A percentile compares a stretch with the other conserved stretches of the same genome.
These are phyloP conservation scores for Chenopodium formosanum DNA, from an alignment of 148 eudicot species.

Conservation along the genomic window DNA sequence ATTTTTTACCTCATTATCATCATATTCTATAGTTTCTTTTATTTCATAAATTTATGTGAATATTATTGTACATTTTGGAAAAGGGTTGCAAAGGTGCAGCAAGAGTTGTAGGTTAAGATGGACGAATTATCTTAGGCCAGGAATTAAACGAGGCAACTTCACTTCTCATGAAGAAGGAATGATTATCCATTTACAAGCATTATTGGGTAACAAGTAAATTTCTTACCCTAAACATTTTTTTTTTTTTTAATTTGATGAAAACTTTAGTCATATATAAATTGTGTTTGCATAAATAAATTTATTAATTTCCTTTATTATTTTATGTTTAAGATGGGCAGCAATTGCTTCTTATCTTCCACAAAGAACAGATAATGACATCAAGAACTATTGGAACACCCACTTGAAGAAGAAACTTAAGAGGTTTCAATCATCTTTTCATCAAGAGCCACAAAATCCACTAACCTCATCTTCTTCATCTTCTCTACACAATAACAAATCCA, in stretches of 20 bases:
- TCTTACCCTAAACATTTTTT: not conserved
- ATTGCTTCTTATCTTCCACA: conserved; percentile 93
- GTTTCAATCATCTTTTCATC: conserved; percentile 43
- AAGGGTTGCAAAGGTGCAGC: conserved; percentile 71
- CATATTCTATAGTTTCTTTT: not conserved
- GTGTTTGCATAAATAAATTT: too few relatives aligned
- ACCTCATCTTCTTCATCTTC: conserved; percentile 1
- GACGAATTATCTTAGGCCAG: conserved; percentile 74
- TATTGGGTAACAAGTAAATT: conserved; percentile 68
- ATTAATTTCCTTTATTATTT: not conserved
- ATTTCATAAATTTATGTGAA: too few relatives aligned
- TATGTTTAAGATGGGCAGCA: conserved; percentile 77
- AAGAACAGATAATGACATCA: conserved; percentile 90
- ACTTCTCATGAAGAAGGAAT: conserved; percentile 77
- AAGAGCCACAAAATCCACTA: conserved; percentile 14
- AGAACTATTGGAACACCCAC: conserved; percentile 94
- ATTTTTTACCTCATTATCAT: not conserved
- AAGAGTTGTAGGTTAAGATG: conserved; percentile 76
- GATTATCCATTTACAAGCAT: conserved; percentile 75
- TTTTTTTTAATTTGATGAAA: not conserved
- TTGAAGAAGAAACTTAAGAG: conserved; percentile 81
- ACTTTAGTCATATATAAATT: not conserved
- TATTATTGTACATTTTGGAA: not conserved
- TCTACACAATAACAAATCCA: not conserved
- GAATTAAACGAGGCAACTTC: conserved; percentile 72